Base-by-base conservation (phyloP, 805 yeast genomes). In the Spathaspora sp. region DNA sequence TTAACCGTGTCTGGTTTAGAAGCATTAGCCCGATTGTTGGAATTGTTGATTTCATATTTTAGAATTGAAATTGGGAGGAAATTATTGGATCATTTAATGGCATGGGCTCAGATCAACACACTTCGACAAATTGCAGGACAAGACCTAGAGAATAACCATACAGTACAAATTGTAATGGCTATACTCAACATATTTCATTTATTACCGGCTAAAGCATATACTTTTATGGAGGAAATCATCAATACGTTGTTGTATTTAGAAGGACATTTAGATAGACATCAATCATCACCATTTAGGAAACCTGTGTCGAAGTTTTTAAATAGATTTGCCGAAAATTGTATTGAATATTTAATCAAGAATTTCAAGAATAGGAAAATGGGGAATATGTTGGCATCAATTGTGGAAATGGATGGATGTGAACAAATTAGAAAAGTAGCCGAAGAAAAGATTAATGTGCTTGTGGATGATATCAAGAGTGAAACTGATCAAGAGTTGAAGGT, bases 41-140 rank as follows among this genome's bases (percentile, higher is more conserved):
- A 93, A 62, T 73, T 96, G 19, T 73, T 94, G 57, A 91, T 93
- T 35, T 89, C 96, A 3, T 93, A 94, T 62, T 94, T 94, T 76
- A 87, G 96, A 65, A 97, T 96, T 17, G 99, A 94, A 66, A 93
- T 94, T 57, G 99, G 99, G 31, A 80, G 91, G 47, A 94, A 94
- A 61, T 71, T 94, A 48, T 77, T 96, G 31, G 98, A 94, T 63
- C 99, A 94, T 68, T 75, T 94, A 57, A 87, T 86, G 80, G 97
- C 97, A 0, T 92, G 97, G 96, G 96, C 97, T 0, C 92, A 89
- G 60, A 89, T 94, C 2, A 80, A 81, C 28, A 81, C 88, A 0
- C 67, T 96, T 40, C 83, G 90, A 51, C 82, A 84, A 55, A 80
- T 89, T 43, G 85, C 97, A 0, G 85, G 86, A 5, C 89, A 86